These are phyloP conservation scores for Macrotyloma uniflorum DNA, from an alignment of 306 rosid genomes.

Conservation along the genomic window DNA sequence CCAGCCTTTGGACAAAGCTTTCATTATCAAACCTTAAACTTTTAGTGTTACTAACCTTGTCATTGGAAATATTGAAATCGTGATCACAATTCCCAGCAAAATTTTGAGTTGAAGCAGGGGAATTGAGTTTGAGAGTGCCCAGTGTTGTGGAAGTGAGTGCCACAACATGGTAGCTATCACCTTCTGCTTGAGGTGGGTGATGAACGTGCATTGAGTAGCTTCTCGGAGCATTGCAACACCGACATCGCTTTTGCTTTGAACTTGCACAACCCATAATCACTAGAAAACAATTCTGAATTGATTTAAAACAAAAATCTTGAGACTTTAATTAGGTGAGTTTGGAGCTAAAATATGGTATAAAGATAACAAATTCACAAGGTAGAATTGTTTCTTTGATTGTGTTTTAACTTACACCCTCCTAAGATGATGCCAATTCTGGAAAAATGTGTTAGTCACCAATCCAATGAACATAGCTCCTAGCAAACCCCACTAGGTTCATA, in stretches of 20 bases:
- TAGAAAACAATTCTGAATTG: background rate
- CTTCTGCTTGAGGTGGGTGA: slow-evolving; percentile 65
- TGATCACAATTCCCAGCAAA: background rate
- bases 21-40: slow-evolving; percentile 38
- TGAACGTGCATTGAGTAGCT: slow-evolving; percentile 87
- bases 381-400: slow-evolving; percentile 1
- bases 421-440: slow-evolving; percentile 4
- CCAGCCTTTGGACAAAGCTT: slow-evolving; percentile 2
- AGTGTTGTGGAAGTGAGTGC: slow-evolving; percentile 84
- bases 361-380: background rate
- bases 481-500: background rate
- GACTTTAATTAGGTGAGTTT: slow-evolving; percentile 4
- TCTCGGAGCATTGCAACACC: slow-evolving; percentile 70
- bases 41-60: background rate
- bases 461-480: background rate
- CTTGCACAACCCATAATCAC: slow-evolving; percentile 83
- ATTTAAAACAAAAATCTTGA: background rate
- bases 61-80: slow-evolving; percentile 30
- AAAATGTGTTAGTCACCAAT: background rate
- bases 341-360: background rate
- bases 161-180: slow-evolving; percentile 75
- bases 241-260: slow-evolving; percentile 78
- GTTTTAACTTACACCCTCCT: background rate
- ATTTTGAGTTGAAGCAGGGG: slow-evolving; percentile 17
- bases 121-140: slow-evolving; percentile 66